Evolutionary conservation across 441 rosid species (phyloP), one percentile per base, ranked within the genome.

Genomic region (Gossypium aridum): DNA sequence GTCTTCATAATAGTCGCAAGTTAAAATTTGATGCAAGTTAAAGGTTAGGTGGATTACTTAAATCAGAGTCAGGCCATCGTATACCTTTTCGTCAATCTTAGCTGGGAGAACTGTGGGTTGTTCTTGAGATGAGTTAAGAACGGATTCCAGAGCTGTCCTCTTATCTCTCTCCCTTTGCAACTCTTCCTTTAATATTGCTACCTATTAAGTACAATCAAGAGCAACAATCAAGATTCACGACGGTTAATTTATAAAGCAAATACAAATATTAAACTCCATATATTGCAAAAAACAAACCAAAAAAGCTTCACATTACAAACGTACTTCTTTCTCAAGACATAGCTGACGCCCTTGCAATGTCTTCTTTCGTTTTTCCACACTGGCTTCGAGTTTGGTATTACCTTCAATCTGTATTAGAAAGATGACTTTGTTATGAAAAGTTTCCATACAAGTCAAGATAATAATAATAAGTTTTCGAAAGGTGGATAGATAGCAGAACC

Each of bases 251-350:
- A 43, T 10, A 43, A 43, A 43, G 49, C 49, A 10, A 43, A 43
- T 43, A 43, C 13, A 43, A 43, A 43, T 43, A 43, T 43, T 43
- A 43, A 43, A 43, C 49, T 43, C 49, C 49, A 9, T 43, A 43
- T 43, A 10, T 43, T 9, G 14, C 14, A 10, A 43, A 43, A 43
- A 43, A 10, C 3, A 10, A 10, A 43, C 49, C 49, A 43, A 43
- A 43, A 43, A 13, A 43, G 49, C 14, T 43, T 43, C 49, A 43
- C 49, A 43, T 43, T 13, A 60, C 28, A 62, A 65, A 63, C 92
- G 37, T 92, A 97, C 98, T 75, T 91, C 98, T 79, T 86, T 84
- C 84, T 88, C 90, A 64, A 96, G 91, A 74, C 87, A 89, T 81
- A 76, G 83, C 56, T 97, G 97, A 16, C 83, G 90, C 79, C 82